Conservation (phyloP, 257 asterid genomes). For the Penstemon barbatus region DNA sequence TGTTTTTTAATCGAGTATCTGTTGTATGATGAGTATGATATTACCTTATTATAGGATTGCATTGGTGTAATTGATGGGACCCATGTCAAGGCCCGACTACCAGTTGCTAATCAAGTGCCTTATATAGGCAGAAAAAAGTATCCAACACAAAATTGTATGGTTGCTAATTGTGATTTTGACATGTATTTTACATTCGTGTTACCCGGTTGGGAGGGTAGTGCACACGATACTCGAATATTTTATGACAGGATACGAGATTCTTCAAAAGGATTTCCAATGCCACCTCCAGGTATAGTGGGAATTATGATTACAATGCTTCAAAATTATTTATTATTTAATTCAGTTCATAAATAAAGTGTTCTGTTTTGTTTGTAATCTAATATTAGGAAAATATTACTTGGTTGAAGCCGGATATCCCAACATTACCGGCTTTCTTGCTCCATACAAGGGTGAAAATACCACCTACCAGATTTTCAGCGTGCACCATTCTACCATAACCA, state of each 20-base stretch:
- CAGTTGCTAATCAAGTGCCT: neutral
- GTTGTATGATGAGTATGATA: too few species aligned
- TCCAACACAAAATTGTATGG: constrained; percentile 2
- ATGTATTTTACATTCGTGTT: neutral
- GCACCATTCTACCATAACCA: neutral
- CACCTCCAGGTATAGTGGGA: neutral
- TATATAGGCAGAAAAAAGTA: neutral
- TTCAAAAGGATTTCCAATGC: neutral
- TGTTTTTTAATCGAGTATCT: too few species aligned
- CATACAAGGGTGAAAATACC: constrained; percentile 5
- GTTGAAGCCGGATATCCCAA: neutral
- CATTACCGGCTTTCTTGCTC: neutral
- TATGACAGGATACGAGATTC: neutral
- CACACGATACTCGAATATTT: neutral
- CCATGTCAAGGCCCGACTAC: neutral
- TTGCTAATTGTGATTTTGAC: neutral
- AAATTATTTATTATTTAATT: too few species aligned
- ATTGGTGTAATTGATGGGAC: neutral
- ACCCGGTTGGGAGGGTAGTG: neutral
- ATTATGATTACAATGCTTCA: neutral
- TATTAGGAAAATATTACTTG: neutral
- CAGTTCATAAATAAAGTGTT: neutral
- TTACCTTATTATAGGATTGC: neutral
- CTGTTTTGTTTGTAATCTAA: neutral
- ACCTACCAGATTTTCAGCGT: neutral